Conservation (phyloP, 495 filamentous ascomycete species). For the Neurospora sp. region DNA sequence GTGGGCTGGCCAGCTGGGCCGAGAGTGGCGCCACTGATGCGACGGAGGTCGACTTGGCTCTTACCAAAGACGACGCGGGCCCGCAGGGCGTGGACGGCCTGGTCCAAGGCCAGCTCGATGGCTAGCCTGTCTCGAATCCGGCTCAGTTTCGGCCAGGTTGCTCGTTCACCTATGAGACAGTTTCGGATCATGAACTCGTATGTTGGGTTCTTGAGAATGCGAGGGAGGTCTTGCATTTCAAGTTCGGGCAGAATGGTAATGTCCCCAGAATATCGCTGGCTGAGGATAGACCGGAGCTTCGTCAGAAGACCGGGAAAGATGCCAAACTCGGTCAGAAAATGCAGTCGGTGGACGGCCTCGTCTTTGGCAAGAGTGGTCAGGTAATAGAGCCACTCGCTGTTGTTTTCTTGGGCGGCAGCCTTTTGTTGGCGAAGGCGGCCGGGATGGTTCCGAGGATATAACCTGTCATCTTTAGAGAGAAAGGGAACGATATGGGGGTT, state of each 20-base stretch:
- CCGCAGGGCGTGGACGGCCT: constrained; percentile 66
- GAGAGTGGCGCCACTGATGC: constrained; percentile 17
- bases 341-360: constrained; percentile 72
- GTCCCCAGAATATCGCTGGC: constrained; percentile 88
- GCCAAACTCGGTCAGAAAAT: constrained; percentile 70
- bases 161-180: constrained; percentile 66
- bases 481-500: constrained; percentile 93
- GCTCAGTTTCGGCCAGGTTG: constrained; percentile 82
- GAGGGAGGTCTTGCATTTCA: constrained; percentile 59
- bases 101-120: constrained; percentile 78
- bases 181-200: constrained; percentile 77
- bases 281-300: constrained; percentile 70
- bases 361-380: constrained; percentile 68
- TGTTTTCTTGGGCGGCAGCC: constrained; percentile 11
- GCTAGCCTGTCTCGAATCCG: constrained; percentile 74
- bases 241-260: constrained; percentile 88
- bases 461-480: constrained; percentile 58
- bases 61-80: constrained; percentile 72
- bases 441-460: constrained; percentile 29
- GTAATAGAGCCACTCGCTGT: constrained; percentile 51
- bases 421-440: constrained; percentile 25
- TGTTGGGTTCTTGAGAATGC: constrained; percentile 78
- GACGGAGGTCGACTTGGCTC: constrained; percentile 52
- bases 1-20: background rate
- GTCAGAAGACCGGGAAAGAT: constrained; percentile 72